Conservation (phyloP, 1,284 basidiomycete genomes). For the Heterobasidion irregulare region DNA sequence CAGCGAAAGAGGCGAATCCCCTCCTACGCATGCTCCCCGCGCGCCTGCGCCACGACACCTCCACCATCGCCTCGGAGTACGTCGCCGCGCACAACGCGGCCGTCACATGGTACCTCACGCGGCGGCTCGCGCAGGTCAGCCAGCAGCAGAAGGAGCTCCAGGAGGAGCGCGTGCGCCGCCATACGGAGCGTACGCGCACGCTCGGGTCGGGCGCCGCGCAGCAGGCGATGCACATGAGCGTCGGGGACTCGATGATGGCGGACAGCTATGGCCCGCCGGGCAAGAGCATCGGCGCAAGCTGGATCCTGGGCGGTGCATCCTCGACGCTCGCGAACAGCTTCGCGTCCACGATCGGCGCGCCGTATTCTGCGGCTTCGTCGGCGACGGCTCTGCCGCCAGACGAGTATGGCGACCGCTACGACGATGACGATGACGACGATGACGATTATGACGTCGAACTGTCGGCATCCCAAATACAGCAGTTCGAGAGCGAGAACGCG, state of each 20-base stretch:
- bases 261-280: background rate
- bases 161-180: constrained; percentile 77
- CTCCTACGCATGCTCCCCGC: constrained; percentile 58
- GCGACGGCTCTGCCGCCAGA: constrained; percentile 9
- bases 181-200: constrained; percentile 70
- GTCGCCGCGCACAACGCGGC: constrained; percentile 77
- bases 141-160: constrained; percentile 81
- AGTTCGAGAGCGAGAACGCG: constrained; percentile 87
- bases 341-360: constrained; percentile 55
- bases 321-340: constrained; percentile 48
- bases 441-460: constrained; percentile 73
- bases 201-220: constrained; percentile 66
- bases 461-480: constrained; percentile 77
- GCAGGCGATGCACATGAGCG: constrained; percentile 39
- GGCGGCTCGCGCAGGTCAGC: constrained; percentile 70
- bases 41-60: constrained; percentile 50
- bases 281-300: constrained; percentile 15
- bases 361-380: constrained; percentile 6
- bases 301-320: constrained; percentile 62
- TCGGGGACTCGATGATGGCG: constrained; percentile 15
- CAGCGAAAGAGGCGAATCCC: constrained; percentile 52
- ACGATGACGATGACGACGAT: constrained; percentile 32
- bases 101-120: constrained; percentile 80
- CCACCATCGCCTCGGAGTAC: constrained; percentile 52
- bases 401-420: constrained; percentile 30